Percentiles rank a stretch among this genome's conserved stretches.
Evolutionary conservation across 2,329 filamentous ascomycete genomes (phyloP).

Genomic region (Ophiocordyceps polyrhachis-furcata): DNA sequence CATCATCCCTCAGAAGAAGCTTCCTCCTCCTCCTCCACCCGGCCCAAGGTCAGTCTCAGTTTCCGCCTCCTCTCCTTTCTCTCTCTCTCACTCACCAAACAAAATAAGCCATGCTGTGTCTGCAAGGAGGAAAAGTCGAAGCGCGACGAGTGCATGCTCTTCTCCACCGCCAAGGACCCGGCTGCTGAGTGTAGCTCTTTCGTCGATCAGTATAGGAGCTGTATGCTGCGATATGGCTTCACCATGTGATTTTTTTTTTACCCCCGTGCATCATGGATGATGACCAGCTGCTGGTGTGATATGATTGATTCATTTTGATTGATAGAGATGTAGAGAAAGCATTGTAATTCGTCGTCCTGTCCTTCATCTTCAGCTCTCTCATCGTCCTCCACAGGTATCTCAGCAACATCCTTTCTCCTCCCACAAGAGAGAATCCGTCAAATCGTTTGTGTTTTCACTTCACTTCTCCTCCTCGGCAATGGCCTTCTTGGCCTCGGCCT

Average conservation of each 20-base stretch:
- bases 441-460: too few species aligned
- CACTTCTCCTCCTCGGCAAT: too few species aligned
- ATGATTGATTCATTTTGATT: too few species aligned
- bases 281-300: too few species aligned
- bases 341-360: too few species aligned
- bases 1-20: not conserved
- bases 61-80: not conserved
- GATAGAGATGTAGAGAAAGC: too few species aligned
- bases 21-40: too few species aligned
- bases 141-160: constrained; percentile 98
- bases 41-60: constrained; percentile 21
- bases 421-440: too few species aligned
- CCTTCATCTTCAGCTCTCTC: too few species aligned
- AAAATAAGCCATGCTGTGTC: constrained; percentile 76
- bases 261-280: too few species aligned
- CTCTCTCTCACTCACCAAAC: not conserved
- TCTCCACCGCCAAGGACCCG: constrained; percentile 70
- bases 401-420: too few species aligned
- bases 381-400: too few species aligned
- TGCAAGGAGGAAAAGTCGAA: constrained; percentile 88
- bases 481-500: constrained; percentile 6
- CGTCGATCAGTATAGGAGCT: constrained; percentile 71
- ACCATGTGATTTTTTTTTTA: constrained; percentile 28
- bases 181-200: constrained; percentile 65
- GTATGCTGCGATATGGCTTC: constrained; percentile 90